These are phyloP conservation scores for Sechiopsis laciniata DNA, from an alignment of 306 rosid genomes.

Conservation along the genomic window DNA sequence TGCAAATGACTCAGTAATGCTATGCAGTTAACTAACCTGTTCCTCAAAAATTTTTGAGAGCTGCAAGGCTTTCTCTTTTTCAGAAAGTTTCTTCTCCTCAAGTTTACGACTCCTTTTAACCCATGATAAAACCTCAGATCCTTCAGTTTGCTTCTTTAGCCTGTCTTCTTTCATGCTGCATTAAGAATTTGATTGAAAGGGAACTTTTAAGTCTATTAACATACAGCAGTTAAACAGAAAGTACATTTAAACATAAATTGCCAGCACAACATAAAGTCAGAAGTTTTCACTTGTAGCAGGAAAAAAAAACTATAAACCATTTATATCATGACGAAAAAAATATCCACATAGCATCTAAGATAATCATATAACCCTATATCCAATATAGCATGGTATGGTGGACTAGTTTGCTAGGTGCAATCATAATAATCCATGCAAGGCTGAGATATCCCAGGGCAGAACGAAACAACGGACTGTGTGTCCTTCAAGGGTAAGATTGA, in stretches of 20 bases:
- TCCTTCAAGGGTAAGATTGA: not conserved
- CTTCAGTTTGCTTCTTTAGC: constrained; percentile 57
- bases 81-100: constrained; percentile 46
- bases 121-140: constrained; percentile 74
- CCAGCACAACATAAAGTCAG: not conserved
- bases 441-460: not conserved
- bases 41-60: constrained; percentile 84
- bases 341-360: constrained; percentile 14
- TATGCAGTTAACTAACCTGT: constrained; percentile 49
- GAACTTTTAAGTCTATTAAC: not conserved
- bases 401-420: not conserved
- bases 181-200: constrained; percentile 18
- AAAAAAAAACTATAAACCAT: not conserved
- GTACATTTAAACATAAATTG: not conserved
- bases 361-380: constrained; percentile 4
- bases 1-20: not conserved
- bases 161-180: constrained; percentile 76
- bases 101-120: constrained; percentile 75
- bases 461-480: not conserved
- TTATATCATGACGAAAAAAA: not conserved
- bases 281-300: not conserved
- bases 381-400: not conserved
- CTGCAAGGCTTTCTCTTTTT: constrained; percentile 66
- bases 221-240: not conserved
- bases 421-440: not conserved